Evolutionary conservation across 805 yeast species (phyloP), one percentile per base, ranked within the genome.

Genomic region (Yarrowia hollandica): DNA sequence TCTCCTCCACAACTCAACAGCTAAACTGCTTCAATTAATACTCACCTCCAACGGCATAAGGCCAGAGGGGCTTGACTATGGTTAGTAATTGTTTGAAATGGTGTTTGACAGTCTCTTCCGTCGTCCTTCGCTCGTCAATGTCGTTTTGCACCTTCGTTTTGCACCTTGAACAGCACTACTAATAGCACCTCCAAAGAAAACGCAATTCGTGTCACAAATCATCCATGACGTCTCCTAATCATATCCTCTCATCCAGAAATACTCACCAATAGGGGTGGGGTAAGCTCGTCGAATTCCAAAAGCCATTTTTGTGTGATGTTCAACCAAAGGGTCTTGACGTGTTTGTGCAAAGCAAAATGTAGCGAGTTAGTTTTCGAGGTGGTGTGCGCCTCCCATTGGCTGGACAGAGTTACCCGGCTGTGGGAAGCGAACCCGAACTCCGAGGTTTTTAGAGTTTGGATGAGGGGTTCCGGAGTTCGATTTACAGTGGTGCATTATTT

Each of bases 31-130:
- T 30, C 35, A 23, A 26, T 59, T 25, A 22, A 15, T 70, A 80
- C 85, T 70, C 79, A 79, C 92, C 90, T 71, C 94, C 94, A 70
- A 81, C 83, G 68, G 85, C 86, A 75, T 87, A 88, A 69, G 96
- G 96, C 96, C 96, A 88, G 82, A 81, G 84, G 72, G 82, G 83
- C 75, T 86, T 88, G 69, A 82, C 75, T 65, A 71, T 19, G 38
- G 57, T 42, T 59, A 54, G 59, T 54, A 28, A 11, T 44, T 9
- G 25, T 19, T 18, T n/a, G 35, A 30, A 19, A 22, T 44, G 50
- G 26, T 4, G 26, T 5, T 21, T 15, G 19, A 19, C 5, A 11
- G 12, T 26, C 23, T 22, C 9, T 10, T 21, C 12, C 10, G 28
- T 39, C n/a, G n/a, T n/a, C n/a, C n/a, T n/a, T n/a, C n/a, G n/a